Base-by-base conservation (phyloP, 495 filamentous ascomycete genomes). In the Delitschia confertaspora region DNA sequence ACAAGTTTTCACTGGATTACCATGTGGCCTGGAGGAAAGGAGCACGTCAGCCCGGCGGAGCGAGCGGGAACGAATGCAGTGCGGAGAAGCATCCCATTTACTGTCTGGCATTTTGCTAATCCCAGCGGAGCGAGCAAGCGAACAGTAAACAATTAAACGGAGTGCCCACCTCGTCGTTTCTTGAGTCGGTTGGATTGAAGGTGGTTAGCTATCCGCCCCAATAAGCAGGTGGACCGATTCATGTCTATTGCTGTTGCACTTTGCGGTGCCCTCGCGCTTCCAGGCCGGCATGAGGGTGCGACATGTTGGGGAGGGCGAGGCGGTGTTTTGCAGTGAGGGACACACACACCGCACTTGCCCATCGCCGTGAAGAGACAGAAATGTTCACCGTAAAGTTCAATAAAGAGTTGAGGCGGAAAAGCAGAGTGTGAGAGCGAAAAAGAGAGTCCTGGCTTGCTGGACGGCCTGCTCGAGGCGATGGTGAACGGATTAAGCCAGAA, bases 221-320 rank as follows among this genome's bases (percentile, higher is more conserved):
- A 38, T 25, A 17, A 41, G 49, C 49, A 42, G 49, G 30, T 38
- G 49, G 43, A n/a, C n/a, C n/a, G n/a, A n/a, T n/a, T n/a, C 43
- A 38, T 14, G 7, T 41, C 45, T 41, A 33, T 37, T 38, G 36
- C 42, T 16, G 44, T 23, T 27, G 33, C 31, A 16, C 16, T 25
- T 35, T 32, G 33, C 30, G 39, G 13, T 13, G 32, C 47, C 13
- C 35, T 10, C 35, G 5, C 13, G 13, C n/a, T 17, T 10, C 21
- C 33, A 13, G 11, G 22, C 36, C 36, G 22, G 13, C 29, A 13
- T 21, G 36, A 39, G 24, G 41, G 18, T 10, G 6, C 34, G 17
- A n/a, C 10, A 8, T 25, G 36, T 39, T 16, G 36, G 8, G 36
- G 19, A 13, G 11, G 14, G 9, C 5, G 19, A 21, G 33, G 35